Evolutionary conservation across 345 rosid genomes (phyloP).

Genomic region (Moricandia moricandioides): DNA sequence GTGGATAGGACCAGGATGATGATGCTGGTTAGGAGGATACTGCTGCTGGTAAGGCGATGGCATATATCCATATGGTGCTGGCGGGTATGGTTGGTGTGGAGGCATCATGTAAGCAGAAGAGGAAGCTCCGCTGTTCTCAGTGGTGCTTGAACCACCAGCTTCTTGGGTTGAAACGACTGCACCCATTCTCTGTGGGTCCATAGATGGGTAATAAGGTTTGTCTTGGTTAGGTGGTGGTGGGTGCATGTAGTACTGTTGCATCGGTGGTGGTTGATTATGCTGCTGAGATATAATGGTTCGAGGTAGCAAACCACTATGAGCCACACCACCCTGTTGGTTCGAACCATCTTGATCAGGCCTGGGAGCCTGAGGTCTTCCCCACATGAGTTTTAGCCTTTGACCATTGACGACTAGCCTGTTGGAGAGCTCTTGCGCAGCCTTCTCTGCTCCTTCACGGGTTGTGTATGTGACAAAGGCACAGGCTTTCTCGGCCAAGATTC

Average conservation of each 20-base stretch:
- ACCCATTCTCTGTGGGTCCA: conserved; percentile 99
- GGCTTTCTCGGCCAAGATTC: conserved; percentile 82
- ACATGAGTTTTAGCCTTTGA: conserved; percentile 82
- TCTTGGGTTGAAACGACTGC: conserved; percentile 75
- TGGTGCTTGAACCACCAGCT: conserved; percentile 48
- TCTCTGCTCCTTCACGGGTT: conserved; percentile 93
- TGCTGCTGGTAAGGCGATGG: conserved; percentile 64
- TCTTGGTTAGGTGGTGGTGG: conserved; percentile 60
- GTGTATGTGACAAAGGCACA: conserved; percentile 96
- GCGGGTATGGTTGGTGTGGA: conserved; percentile 44
- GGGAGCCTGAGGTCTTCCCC: conserved; percentile 93
- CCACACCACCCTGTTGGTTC: conserved; percentile 63
- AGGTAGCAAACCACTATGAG: conserved; percentile 82
- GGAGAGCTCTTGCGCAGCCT: conserved; percentile 88
- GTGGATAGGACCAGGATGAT: conserved; percentile 35
- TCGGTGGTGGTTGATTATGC: conserved; percentile 64
- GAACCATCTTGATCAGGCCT: conserved; percentile 67
- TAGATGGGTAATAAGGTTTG: conserved; percentile 78
- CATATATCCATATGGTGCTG: conserved; percentile 60
- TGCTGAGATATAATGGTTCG: conserved; percentile 87
- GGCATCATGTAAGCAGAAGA: conserved; percentile 53
- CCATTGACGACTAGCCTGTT: conserved; percentile 88
- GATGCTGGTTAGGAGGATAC: conserved; percentile 46
- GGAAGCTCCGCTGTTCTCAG: conserved; percentile 51
- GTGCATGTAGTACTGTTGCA: conserved; percentile 74